A percentile compares a stretch with the other conserved stretches of the same genome.
Conservation (phyloP, 2,329 filamentous ascomycete species). For the Sarocladium oryzae region DNA sequence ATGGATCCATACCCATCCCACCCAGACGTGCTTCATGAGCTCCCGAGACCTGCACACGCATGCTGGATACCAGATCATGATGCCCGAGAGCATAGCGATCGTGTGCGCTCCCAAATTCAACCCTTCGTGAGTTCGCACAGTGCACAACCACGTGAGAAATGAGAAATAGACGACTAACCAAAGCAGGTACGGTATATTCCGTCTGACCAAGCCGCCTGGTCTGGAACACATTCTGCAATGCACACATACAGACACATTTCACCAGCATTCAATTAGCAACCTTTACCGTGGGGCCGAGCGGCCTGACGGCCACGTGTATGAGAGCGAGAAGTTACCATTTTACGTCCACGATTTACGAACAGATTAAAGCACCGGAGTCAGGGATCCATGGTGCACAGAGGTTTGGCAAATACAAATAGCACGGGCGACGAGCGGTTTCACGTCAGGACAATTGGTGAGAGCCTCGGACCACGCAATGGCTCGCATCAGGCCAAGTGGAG, state of each 20-base stretch:
- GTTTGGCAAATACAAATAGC: not conserved
- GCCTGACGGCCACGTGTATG: slow-evolving; percentile 62
- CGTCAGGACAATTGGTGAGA: no score
- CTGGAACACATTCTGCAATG: slow-evolving; percentile 80
- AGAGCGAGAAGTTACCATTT: slow-evolving; percentile 58
- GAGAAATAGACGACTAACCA: no score
- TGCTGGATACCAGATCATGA: slow-evolving; percentile 90
- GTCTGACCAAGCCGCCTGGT: slow-evolving; percentile 87
- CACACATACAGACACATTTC: slow-evolving; percentile 72
- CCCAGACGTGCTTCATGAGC: slow-evolving; percentile 97
- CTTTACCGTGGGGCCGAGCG: slow-evolving; percentile 71
- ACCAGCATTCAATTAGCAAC: slow-evolving; percentile 61
- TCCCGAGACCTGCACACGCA: slow-evolving; percentile 91
- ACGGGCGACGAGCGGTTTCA: not conserved
- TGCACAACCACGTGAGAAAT: not conserved
- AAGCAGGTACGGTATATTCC: slow-evolving; percentile 80
- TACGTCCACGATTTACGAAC: slow-evolving; percentile 46
- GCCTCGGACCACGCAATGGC: no score
- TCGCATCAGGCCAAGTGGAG: no score
- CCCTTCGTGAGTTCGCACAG: slow-evolving; percentile 54
- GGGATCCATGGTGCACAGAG: not conserved
- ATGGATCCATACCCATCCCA: slow-evolving; percentile 98
- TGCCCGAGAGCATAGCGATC: slow-evolving; percentile 93
- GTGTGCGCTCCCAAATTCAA: slow-evolving; percentile 83
- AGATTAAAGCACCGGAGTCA: not conserved